Evolutionary conservation across 129 eudicot genomes (phyloP).

Genomic region (Chrysanthemum lavandulifolium): DNA sequence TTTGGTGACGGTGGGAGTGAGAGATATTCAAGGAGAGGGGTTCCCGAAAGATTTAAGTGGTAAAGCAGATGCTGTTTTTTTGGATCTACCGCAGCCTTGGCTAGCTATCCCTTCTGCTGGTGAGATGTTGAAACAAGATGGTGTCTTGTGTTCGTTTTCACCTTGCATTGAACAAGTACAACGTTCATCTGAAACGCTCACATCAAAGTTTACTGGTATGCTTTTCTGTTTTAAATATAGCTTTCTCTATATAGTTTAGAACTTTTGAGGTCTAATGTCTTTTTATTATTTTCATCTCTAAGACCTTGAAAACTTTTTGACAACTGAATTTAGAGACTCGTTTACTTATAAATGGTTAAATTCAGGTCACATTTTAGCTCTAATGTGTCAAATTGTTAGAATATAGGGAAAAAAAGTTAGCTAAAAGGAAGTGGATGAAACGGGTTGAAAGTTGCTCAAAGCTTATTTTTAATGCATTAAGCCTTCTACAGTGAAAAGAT

Average conservation of each 20-base stretch:
- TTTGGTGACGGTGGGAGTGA: constrained; percentile 80
- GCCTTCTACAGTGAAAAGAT: too few species aligned
- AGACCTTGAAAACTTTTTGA: neutral
- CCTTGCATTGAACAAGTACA: constrained; percentile 99
- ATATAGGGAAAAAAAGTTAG: neutral
- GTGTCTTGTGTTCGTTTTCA: constrained; percentile 89
- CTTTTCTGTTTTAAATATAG: neutral
- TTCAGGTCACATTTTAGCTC: neutral
- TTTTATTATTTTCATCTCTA: neutral
- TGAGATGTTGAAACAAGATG: constrained; percentile 83
- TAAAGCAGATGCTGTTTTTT: constrained; percentile 76
- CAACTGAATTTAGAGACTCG: neutral
- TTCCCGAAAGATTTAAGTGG: constrained; percentile 74
- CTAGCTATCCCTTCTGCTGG: constrained; percentile 88
- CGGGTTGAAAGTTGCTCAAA: neutral
- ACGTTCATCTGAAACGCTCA: constrained; percentile 80
- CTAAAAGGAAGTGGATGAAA: neutral
- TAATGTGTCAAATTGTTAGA: neutral
- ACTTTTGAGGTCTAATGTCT: constrained; percentile 6
- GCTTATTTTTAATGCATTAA: neutral
- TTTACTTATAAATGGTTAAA: neutral
- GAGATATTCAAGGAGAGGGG: constrained; percentile 96
- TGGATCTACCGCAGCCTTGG: constrained; percentile 98
- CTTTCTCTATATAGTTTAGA: neutral
- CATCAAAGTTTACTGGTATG: constrained; percentile 65